Evolutionary conservation across 768 basidiomycete species (phyloP).

Genomic region (Galerina marginata): DNA sequence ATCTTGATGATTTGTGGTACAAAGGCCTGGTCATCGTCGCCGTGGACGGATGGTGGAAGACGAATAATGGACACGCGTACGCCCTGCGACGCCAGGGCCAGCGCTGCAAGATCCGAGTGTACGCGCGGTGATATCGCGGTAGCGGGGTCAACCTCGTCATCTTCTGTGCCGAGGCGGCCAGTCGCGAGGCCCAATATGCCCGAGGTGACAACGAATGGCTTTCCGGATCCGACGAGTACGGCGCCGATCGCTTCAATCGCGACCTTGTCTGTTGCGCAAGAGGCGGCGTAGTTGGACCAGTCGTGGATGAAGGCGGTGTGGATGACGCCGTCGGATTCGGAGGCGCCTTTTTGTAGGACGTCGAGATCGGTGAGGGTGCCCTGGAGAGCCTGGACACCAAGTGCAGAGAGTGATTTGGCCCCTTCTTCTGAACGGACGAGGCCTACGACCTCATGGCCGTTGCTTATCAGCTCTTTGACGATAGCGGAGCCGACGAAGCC

Average conservation of each 20-base stretch:
- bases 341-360: neutral
- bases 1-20: neutral
- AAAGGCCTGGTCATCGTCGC: neutral
- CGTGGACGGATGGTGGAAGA: constrained; percentile 1
- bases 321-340: constrained; percentile 4
- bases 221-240: neutral
- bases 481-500: constrained; percentile 7
- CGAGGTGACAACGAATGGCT: constrained; percentile 1
- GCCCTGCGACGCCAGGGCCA: neutral
- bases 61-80: neutral
- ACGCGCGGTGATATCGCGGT: neutral
- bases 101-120: neutral
- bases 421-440: constrained; percentile 4
- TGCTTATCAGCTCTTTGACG: neutral
- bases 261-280: neutral
- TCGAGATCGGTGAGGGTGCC: constrained; percentile 8
- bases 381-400: constrained; percentile 1
- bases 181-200: neutral
- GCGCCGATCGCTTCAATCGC: constrained; percentile 2
- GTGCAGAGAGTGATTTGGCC: neutral
- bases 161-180: neutral
- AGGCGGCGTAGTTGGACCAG: neutral
- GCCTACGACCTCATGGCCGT: constrained; percentile 5
- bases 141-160: neutral
- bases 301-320: constrained; percentile 8